Base-by-base conservation (phyloP, 805 yeast species). In the Debaryomyces castellii region DNA sequence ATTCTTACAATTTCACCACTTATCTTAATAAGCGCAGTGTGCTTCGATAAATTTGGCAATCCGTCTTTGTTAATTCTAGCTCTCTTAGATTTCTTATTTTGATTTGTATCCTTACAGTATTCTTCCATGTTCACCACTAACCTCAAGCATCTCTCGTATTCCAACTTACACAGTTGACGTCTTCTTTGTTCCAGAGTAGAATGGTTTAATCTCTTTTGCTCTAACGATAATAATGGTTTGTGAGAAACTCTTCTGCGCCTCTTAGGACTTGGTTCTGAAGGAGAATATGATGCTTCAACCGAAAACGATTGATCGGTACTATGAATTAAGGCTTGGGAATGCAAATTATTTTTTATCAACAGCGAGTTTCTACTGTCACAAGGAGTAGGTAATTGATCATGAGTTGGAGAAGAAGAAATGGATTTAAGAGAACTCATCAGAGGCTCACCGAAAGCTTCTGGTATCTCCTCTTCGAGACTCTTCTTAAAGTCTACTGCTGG, bases 1-100 rank as follows among this genome's bases (percentile, higher is more conserved):
- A 72, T 65, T 49, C 61, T 59, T 16, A 54, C 49, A 39, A 72
- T 71, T 52, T 72, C 77, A 34, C 60, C 53, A 48, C 71, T 63
- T 27, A 72, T 70, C 48, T 69, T 64, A 43, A 63, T 58, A 53
- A 72, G 66, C 2, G 77, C 76, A 45, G 67, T 63, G 54, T 69
- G 75, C 53, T 72, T 72, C 18, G 71, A 66, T 48, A 72, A 63
- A 52, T 72, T 72, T 17, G 77, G 77, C 52, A 72, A 66, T 8
- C 77, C 77, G 33, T 70, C 74, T 54, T 71, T 72, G 45, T 62
- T 69, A 40, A 70, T 57, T 46, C 68, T 69, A 39, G 67, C 66
- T 44, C 75, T 55, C 50, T 69, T 71, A 12, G 64, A 56, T 51
- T 66, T 65, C 43, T 64, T 62, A 39, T 54, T 49, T 18, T 62